Conservation (phyloP, 2,329 filamentous ascomycete species). For the Metarhizium humberi region DNA sequence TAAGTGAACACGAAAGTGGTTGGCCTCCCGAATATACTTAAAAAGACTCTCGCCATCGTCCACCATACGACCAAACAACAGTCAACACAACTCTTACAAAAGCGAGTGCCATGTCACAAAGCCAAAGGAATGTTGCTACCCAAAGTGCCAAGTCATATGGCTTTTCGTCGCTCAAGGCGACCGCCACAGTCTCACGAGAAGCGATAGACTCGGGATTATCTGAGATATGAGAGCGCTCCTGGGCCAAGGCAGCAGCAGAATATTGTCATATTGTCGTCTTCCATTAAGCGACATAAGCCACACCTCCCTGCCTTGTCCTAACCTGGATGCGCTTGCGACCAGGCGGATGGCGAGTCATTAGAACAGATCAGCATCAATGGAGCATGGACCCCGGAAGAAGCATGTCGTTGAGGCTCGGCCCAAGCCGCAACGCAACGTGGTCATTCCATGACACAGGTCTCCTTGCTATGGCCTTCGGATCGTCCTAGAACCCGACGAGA, state of each 20-base stretch:
- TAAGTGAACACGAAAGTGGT: background rate
- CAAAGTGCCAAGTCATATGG: constrained; percentile 1
- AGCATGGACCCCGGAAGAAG: background rate
- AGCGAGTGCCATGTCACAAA: constrained; percentile 1
- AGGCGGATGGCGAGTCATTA: constrained; percentile 4
- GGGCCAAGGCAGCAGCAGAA: background rate
- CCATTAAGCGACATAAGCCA: background rate
- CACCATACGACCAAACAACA: background rate
- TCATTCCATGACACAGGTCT: background rate
- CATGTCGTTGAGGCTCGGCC: background rate
- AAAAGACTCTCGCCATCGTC: background rate
- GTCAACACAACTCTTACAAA: background rate
- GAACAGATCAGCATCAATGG: background rate
- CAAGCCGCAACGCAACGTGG: background rate
- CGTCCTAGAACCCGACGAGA: background rate
- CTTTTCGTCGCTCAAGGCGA: constrained; percentile 5
- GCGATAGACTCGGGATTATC: background rate
- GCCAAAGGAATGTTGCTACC: background rate
- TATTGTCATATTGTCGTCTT: background rate
- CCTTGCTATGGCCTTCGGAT: background rate
- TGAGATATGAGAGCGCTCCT: background rate
- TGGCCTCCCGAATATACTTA: background rate
- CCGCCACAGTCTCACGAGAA: constrained; percentile 8
- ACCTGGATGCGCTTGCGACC: background rate
- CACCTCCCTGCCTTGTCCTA: background rate